Percentiles rank a stretch among this genome's conserved stretches.
These are phyloP conservation scores for Gynostemma pentaphyllum DNA, from an alignment of 306 rosid genomes.

Conservation along the genomic window DNA sequence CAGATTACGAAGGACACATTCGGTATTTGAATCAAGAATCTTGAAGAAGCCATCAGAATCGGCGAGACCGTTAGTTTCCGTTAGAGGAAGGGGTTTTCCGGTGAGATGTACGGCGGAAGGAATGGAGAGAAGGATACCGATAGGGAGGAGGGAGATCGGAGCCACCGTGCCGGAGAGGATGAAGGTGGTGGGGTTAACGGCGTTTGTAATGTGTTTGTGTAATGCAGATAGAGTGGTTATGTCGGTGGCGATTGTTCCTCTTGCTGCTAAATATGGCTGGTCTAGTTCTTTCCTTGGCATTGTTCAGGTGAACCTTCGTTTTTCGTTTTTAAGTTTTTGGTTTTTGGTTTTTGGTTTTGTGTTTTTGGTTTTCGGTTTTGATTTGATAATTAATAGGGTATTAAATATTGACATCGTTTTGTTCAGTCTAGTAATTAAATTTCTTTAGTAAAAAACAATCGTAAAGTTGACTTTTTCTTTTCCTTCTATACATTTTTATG, in stretches of 20 bases:
- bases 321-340: background rate
- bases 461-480: too few species aligned
- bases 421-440: background rate
- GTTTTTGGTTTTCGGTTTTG: background rate
- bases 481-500: too few species aligned
- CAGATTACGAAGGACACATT: background rate
- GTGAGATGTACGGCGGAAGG: slow-evolving; percentile 8
- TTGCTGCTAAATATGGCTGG: slow-evolving; percentile 74
- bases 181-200: slow-evolving; percentile 64
- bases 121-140: background rate
- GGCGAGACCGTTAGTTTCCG: background rate
- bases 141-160: background rate
- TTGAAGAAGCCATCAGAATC: background rate
- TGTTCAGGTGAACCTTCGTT: slow-evolving; percentile 48
- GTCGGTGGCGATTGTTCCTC: slow-evolving; percentile 89
- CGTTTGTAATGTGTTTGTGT: slow-evolving; percentile 77
- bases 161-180: slow-evolving; percentile 49
- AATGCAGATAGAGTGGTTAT: slow-evolving; percentile 94
- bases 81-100: background rate
- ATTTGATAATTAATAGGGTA: too few species aligned
- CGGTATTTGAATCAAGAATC: background rate
- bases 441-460: too few species aligned
- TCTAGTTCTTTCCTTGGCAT: slow-evolving; percentile 75
- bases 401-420: too few species aligned
- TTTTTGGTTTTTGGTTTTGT: too few species aligned